Base-by-base conservation (phyloP, 495 filamentous ascomycete species). In the Aspergillus ellipticus region DNA sequence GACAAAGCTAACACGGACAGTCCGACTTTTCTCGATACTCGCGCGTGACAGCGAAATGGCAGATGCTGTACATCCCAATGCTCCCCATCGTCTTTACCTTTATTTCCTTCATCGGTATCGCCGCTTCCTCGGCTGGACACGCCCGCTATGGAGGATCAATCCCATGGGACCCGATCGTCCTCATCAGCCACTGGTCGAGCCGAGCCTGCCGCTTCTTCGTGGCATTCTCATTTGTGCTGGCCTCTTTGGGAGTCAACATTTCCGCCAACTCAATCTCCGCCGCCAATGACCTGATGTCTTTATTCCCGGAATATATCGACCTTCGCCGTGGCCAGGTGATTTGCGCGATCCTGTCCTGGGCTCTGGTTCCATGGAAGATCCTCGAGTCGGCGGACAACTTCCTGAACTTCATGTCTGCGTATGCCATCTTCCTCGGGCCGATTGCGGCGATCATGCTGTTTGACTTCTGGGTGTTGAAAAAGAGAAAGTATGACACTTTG, bases 381-480 rank as follows among this genome's bases (percentile, higher is more conserved):
- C 77, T 85, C 43, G 74, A 70, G 46, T 80, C 75, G 0, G 83
- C 83, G 13, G 74, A 73, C 11, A 81, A 74, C 15, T 80, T 86
- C 51, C 70, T 86, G 2, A 78, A 70, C 45, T 86, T 86, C 71
- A 83, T 86, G 82, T 75, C 78, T 17, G 82, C 80, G 1, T 85
- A 85, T 51, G 77, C 81, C 15, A 79, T 89, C 31, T 89, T 90
- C 71, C 74, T 89, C 3, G 86, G 80, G 0, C 86, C 87, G 0
- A 84, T 90, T 43, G 84, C 81, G 9, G 82, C 81, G 11, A 85
- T 89, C 54, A 82, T 90, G 71, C 71, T 81, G 0, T 76, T 78
- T 16, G 87, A 90, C 61, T 89, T 80, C 67, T 89, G 85, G 85
- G 62, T 86, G 49, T 66, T 89, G 15, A 84, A 89, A 58, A 64